Evolutionary conservation across 768 basidiomycete species (phyloP).

Genomic region (Kondoa malvinella): DNA sequence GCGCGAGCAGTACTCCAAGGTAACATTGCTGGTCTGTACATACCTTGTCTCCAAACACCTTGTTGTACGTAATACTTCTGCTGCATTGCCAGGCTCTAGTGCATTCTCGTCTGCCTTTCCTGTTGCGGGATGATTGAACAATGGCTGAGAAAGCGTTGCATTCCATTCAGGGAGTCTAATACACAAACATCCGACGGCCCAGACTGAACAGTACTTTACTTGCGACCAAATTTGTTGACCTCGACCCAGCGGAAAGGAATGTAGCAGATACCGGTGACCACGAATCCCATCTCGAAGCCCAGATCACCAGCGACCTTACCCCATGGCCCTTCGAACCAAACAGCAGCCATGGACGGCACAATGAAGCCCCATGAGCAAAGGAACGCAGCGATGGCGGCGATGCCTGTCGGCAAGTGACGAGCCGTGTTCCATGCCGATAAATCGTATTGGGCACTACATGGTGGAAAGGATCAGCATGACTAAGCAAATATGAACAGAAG

Average conservation of each 20-base stretch:
- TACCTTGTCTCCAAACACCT: no score
- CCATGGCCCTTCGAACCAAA: constrained; percentile 49
- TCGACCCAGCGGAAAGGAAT: constrained; percentile 3
- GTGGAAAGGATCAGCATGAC: no score
- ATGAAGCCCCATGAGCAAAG: constrained; percentile 42
- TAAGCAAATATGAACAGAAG: no score
- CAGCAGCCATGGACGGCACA: constrained; percentile 35
- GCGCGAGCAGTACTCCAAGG: no score
- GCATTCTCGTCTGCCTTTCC: no score
- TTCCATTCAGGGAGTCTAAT: no score
- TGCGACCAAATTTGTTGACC: background rate
- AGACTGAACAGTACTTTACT: background rate
- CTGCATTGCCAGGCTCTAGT: no score
- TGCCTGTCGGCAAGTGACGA: constrained; percentile 42
- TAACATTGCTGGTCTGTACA: no score
- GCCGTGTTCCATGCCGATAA: constrained; percentile 42
- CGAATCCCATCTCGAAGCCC: constrained; percentile 39
- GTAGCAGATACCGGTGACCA: background rate
- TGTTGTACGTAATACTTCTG: no score
- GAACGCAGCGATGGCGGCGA: constrained; percentile 44
- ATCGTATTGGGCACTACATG: constrained; percentile 39
- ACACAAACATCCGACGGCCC: background rate
- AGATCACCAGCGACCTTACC: constrained; percentile 47
- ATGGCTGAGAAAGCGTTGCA: no score
- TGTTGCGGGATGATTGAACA: no score